Evolutionary conservation across 768 basidiomycete genomes (phyloP), one percentile per base, ranked within the genome.

Genomic region (Macrolepiota dolichaula): DNA sequence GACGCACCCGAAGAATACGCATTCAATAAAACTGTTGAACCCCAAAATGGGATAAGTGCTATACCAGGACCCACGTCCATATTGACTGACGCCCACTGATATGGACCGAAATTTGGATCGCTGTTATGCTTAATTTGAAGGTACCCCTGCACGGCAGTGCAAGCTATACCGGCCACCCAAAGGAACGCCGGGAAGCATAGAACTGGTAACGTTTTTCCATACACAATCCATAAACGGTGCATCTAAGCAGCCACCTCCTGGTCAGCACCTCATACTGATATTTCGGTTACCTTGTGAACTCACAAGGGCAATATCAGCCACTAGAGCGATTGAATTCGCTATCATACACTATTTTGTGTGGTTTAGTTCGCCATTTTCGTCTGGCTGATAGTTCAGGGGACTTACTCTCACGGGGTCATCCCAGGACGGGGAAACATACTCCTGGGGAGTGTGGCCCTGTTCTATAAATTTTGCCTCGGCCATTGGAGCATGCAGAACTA

Each of bases 61-160:
- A 61, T 57, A 2, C 61, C 55, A 35, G 61, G 61, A 2, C 59
- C 54, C 47, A 64, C 40, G 13, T 24, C n/a, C 61, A 62, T 62
- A 15, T 57, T 32, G 22, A 62, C 55, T 7, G 47, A 24, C 22
- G 49, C 38, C 63, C 47, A 51, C 27, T 40, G 15, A 24, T 38
- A 51, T 3, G 55, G 59, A 25, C 59, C 55, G 7, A 64, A 47
- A 49, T 49, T 47, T 12, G 59, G 49, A 22, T 47, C 22, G 4
- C 36, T 19, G 19, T 37, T 37, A 32, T 63, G 40, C n/a, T 19
- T 44, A 27, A 63, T 19, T 27, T 49, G 58, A 13, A 51, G 54
- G 38, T 46, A 63, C 36, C 38, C 36, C 40, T 54, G 56, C 12
- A 60, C 10, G 4, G n/a, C n/a, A 4, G 53, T 55, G 25, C 62